Base-by-base conservation (phyloP, 1,139 yeast genomes). In the Pneumocystis sp. region DNA sequence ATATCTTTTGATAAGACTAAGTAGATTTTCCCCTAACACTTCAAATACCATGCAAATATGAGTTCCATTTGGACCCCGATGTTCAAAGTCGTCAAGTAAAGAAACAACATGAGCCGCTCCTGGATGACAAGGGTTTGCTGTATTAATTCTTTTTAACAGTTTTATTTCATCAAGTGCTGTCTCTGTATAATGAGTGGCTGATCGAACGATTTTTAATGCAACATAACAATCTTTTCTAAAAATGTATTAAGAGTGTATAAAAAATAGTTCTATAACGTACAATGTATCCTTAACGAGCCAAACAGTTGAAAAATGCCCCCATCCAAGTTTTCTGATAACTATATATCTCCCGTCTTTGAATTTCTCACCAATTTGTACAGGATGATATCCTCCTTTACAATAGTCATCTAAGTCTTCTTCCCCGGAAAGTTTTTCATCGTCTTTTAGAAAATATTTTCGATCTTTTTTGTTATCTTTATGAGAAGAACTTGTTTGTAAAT, bases 261-360 rank as follows among this genome's bases (percentile, higher is more conserved):
- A 50, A 40, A 25, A 8, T 21, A 1, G 12, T 4, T 50, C 12
- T 42, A 5, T 21, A 25, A 25, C 56, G 29, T 66, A 65, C 59
- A 78, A 76, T 50, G 78, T 76, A 70, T 87, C 93, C 67, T 79
- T 82, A 8, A 95, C 93, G 37, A 89, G 78, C 96, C 96, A 89
- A 44, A 89, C 96, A 1, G 96, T 88, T 44, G 90, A 84, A 72
- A 89, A 89, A 74, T 89, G 95, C 61, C 96, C 96, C 95, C 96
- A 88, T 7, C 96, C 96, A 4, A 89, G 78, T 74, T 89, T 89
- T 67, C 96, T 80, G 25, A 86, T 84, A 62, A 89, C 76, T 3
- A 83, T 80, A 74, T 89, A 89, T 61, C 82, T 77, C 31, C 82
- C 82, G 65, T 85, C 78, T 68, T 84, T 83, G 68, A 76, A 78